Percentiles rank a stretch among this genome's conserved stretches.
Evolutionary conservation across 2,329 filamentous ascomycete species (phyloP).

Genomic region (Chaetomiaceae sp.): DNA sequence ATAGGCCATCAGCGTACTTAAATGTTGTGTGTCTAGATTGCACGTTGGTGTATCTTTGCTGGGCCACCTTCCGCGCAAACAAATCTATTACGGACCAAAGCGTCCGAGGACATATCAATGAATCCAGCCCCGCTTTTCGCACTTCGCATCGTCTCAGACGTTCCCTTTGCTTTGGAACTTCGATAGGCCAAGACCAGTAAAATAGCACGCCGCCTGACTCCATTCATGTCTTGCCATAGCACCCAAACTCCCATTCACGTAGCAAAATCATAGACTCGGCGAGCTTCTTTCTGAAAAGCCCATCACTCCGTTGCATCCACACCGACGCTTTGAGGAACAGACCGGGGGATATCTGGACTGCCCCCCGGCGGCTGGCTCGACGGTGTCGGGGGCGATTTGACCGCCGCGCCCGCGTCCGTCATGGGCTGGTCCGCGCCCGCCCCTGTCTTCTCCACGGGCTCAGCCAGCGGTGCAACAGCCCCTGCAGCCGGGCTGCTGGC

Average conservation of each 20-base stretch:
- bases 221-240: conserved; percentile 14
- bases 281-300: not conserved
- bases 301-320: conserved; percentile 23
- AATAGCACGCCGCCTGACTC: conserved; percentile 2
- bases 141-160: not conserved
- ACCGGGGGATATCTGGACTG: conserved; percentile 54
- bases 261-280: not conserved
- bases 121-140: conserved; percentile 9
- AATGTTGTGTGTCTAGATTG: too few relatives aligned
- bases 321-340: conserved; percentile 31
- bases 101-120: not conserved
- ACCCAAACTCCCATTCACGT: conserved; percentile 16
- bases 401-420: conserved; percentile 10
- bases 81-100: conserved; percentile 9
- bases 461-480: not conserved
- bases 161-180: not conserved
- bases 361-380: conserved; percentile 39
- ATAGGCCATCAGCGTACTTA: too few relatives aligned
- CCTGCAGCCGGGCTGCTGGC: not conserved
- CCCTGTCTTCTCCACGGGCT: conserved; percentile 1
- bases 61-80: not conserved
- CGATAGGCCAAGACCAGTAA: not conserved
- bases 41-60: not conserved
- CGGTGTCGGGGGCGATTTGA: conserved; percentile 28
- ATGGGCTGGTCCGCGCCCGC: conserved; percentile 7